phyloP scores from a whole-genome alignment of 345 rosid genomes.

The Syzygium grande region DNA sequence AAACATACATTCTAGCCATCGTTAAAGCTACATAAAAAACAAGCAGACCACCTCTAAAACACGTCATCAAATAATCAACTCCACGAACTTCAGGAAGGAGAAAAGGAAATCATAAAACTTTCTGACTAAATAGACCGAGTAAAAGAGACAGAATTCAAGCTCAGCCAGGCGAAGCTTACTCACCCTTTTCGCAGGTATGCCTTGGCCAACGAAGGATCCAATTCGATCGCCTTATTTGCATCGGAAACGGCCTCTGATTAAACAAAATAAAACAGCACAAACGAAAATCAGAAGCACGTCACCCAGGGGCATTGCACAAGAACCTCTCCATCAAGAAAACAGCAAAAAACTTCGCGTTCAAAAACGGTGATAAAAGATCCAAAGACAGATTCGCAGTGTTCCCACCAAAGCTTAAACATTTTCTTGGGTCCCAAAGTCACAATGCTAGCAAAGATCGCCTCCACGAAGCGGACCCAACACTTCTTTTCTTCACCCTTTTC shows the following conservation, averaged over 20 bases:
- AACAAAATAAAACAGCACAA: not conserved
- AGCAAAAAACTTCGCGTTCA: not conserved
- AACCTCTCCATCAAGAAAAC: not conserved
- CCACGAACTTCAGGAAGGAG: not conserved
- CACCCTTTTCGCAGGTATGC: conserved; percentile 78
- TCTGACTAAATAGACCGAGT: not conserved
- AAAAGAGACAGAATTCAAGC: not conserved
- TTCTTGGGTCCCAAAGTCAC: not conserved
- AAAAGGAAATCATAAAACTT: not conserved
- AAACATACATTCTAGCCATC: not conserved
- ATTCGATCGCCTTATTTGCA: conserved; percentile 61
- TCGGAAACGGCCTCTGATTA: conserved; percentile 72
- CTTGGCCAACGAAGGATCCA: conserved; percentile 50
- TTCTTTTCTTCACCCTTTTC: not conserved
- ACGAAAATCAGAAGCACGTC: not conserved
- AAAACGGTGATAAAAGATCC: not conserved
- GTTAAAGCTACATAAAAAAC: not conserved
- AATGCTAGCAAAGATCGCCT: not conserved
- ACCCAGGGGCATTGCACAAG: not conserved
- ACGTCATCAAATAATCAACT: not conserved
- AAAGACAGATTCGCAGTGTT: not conserved
- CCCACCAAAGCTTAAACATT: not conserved
- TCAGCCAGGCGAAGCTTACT: not conserved
- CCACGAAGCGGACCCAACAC: not conserved
- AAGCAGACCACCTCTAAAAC: not conserved